A percentile compares a stretch with the other conserved stretches of the same genome.
phyloP scores from a whole-genome alignment of 805 yeast species.

The Cyberlindnera nakhonratchasimensis region DNA sequence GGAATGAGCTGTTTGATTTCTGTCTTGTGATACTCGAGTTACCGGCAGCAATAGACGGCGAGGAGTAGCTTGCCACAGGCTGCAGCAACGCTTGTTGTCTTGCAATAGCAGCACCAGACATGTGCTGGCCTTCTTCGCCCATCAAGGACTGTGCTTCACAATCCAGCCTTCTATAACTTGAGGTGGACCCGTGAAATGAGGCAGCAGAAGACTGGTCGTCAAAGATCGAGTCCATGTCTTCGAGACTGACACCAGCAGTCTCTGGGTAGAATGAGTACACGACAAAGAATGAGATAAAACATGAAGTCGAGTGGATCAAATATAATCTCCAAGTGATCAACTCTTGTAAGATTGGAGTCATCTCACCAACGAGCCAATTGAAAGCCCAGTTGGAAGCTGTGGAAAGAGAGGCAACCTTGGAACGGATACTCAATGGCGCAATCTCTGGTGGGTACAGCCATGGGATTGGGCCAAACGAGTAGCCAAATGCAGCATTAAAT shows the following conservation, averaged over 20 bases:
- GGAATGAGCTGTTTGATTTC: conserved; percentile 25
- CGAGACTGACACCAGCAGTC: conserved; percentile 82
- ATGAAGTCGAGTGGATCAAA: conserved; percentile 75
- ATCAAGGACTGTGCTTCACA: conserved; percentile 16
- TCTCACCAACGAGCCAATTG: conserved; percentile 87
- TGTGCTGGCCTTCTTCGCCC: conserved; percentile 13
- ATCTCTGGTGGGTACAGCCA: conserved; percentile 89
- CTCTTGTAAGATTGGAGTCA: conserved; percentile 84
- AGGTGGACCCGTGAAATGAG: conserved; percentile 29
- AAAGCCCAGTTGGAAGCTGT: conserved; percentile 94
- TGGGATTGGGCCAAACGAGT: conserved; percentile 93
- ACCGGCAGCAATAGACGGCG: conserved; percentile 5
- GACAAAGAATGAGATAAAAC: conserved; percentile 66
- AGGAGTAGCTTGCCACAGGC: conserved; percentile 26
- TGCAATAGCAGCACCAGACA: conserved; percentile 42
- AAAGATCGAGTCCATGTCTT: conserved; percentile 89
- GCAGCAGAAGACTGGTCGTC: conserved; percentile 54
- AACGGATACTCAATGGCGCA: conserved; percentile 77
- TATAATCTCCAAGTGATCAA: conserved; percentile 75
- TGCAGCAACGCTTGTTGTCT: conserved; percentile 34
- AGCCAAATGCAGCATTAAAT: conserved; percentile 82
- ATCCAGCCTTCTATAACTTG: conserved; percentile 18
- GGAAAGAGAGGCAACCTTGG: conserved; percentile 86
- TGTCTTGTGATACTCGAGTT: conserved; percentile 17
- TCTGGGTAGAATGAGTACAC: conserved; percentile 81